A percentile compares a stretch with the other conserved stretches of the same genome.
Conservation (phyloP, 2,329 filamentous ascomycete species). For the Cladosporium phlei region DNA sequence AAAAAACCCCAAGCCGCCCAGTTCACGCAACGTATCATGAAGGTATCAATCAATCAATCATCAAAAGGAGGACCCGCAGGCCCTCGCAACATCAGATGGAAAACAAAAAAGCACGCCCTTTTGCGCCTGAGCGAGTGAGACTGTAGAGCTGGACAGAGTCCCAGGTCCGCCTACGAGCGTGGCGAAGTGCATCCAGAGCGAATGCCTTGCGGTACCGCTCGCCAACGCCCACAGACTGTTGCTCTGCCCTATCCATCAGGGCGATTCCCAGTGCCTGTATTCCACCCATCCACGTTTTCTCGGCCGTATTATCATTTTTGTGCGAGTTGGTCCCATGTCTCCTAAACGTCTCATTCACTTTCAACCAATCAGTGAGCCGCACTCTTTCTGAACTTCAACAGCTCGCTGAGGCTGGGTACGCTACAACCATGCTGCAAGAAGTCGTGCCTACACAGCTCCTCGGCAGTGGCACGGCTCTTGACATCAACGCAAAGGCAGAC, state of each 20-base stretch:
- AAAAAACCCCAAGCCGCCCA: too few species aligned
- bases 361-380: constrained; percentile 44
- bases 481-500: constrained; percentile 97
- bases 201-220: too few species aligned
- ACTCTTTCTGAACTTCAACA: constrained; percentile 78
- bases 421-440: constrained; percentile 91
- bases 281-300: neutral
- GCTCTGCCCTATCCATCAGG: too few species aligned
- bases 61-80: neutral
- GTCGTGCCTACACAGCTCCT: constrained; percentile 85
- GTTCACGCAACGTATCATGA: too few species aligned
- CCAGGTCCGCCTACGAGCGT: too few species aligned
- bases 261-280: too few species aligned
- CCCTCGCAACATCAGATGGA: neutral
- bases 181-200: too few species aligned
- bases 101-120: neutral
- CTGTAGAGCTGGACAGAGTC: too few species aligned
- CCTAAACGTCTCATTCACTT: neutral
- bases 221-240: too few species aligned
- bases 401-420: constrained; percentile 73
- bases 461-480: constrained; percentile 84
- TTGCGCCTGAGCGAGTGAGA: too few species aligned
- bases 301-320: neutral
- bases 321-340: neutral
- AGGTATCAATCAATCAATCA: constrained; percentile 7